Percentiles rank a stretch among this genome's conserved stretches.
Conservation (phyloP, 2,329 filamentous ascomycete genomes). For the Akanthomyces uredinophilus region DNA sequence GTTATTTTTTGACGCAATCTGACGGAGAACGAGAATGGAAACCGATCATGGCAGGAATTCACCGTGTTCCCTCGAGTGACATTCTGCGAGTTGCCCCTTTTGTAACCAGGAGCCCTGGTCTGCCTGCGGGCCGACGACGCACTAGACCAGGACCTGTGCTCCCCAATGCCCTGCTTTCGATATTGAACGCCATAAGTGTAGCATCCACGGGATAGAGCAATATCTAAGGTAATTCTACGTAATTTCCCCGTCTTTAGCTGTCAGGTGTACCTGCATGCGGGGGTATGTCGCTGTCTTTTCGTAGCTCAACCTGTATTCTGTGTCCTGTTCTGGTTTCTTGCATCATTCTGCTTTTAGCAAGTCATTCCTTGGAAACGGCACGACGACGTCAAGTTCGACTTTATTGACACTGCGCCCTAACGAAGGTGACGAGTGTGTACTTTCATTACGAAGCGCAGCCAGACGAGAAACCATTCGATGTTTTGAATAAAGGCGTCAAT, state of each 20-base stretch:
- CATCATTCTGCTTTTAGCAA: conserved; percentile 2
- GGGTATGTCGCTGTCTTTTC: background rate
- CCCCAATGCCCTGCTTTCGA: background rate
- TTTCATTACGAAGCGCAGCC: conserved; percentile 1
- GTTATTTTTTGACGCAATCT: background rate
- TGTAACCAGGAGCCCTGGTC: background rate
- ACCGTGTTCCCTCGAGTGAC: background rate
- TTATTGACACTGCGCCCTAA: conserved; percentile 4
- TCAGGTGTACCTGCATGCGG: background rate
- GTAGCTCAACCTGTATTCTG: background rate
- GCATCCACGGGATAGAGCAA: conserved; percentile 6
- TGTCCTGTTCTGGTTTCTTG: background rate
- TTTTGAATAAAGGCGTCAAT: background rate
- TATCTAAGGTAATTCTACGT: background rate
- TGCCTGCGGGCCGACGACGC: background rate
- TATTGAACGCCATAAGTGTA: conserved; percentile 2
- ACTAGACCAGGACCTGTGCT: background rate
- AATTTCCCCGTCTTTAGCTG: background rate
- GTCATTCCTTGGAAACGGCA: background rate
- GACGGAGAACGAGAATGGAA: no score
- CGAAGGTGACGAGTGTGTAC: conserved; percentile 9
- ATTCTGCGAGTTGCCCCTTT: background rate
- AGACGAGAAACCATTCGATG: background rate
- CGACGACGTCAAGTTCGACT: background rate
- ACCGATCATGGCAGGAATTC: background rate